phyloP scores from a whole-genome alignment of 192 early-diverging fungal species.

The Powellomyces hirtus region DNA sequence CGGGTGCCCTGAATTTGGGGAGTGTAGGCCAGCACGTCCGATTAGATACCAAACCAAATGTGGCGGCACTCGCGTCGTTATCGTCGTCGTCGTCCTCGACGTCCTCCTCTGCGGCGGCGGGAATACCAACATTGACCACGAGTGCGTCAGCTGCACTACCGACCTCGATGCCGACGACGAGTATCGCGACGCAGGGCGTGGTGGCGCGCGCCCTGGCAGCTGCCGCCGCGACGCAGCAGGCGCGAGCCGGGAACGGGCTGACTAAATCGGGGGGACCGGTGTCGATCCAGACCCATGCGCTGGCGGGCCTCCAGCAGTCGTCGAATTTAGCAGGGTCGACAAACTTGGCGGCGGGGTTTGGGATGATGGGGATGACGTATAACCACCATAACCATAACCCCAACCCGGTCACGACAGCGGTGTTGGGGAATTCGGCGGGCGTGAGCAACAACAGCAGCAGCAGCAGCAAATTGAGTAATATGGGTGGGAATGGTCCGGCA shows the following conservation, averaged over 20 bases:
- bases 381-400: too few species aligned
- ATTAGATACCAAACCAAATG: background rate
- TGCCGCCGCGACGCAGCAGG: too few species aligned
- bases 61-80: background rate
- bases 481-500: too few species aligned
- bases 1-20: background rate
- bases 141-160: background rate
- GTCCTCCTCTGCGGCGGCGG: background rate
- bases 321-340: too few species aligned
- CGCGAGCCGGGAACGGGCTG: background rate
- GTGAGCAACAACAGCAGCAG: too few species aligned
- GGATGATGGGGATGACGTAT: too few species aligned
- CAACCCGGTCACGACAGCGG: too few species aligned
- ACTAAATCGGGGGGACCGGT: background rate
- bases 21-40: too few species aligned
- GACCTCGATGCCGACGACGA: background rate
- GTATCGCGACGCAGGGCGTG: background rate
- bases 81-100: background rate
- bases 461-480: too few species aligned
- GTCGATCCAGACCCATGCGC: constrained; percentile 12
- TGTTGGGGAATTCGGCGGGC: too few species aligned
- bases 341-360: too few species aligned
- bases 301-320: constrained; percentile 9
- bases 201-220: constrained; percentile 19
- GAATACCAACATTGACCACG: background rate